These are phyloP conservation scores for Ramularia collo-cygni DNA, from an alignment of 2,329 filamentous ascomycete genomes.

Conservation along the genomic window DNA sequence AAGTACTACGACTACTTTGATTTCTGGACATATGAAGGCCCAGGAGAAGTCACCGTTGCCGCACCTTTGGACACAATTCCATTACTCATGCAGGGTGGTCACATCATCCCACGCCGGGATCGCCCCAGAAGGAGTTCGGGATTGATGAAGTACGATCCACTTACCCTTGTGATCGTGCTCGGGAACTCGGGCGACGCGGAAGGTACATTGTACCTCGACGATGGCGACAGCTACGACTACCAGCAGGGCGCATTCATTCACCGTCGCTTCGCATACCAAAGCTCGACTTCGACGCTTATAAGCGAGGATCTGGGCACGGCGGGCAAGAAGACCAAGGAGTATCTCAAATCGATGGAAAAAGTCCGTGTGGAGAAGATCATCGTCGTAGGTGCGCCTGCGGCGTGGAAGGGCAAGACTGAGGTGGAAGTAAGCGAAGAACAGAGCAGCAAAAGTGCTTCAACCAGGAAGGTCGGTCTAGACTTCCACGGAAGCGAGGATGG, in stretches of 20 bases:
- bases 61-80: slow-evolving; percentile 83
- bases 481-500: slow-evolving; percentile 48
- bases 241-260: slow-evolving; percentile 82
- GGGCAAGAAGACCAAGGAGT: slow-evolving; percentile 59
- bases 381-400: slow-evolving; percentile 67
- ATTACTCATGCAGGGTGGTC: slow-evolving; percentile 84
- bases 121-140: slow-evolving; percentile 75
- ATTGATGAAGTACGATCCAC: slow-evolving; percentile 90
- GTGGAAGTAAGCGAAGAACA: slow-evolving; percentile 58
- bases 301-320: slow-evolving; percentile 56
- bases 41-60: slow-evolving; percentile 64
- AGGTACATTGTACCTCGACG: slow-evolving; percentile 83
- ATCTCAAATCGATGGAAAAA: slow-evolving; percentile 69
- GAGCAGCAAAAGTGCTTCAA: slow-evolving; percentile 35
- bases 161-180: slow-evolving; percentile 77
- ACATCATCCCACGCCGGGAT: slow-evolving; percentile 86
- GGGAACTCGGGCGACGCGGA: slow-evolving; percentile 63
- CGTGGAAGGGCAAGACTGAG: slow-evolving; percentile 61
- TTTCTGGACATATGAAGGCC: slow-evolving; percentile 66
- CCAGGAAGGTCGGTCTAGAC: slow-evolving; percentile 50
- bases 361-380: slow-evolving; percentile 80
- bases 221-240: slow-evolving; percentile 88
- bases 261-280: slow-evolving; percentile 64
- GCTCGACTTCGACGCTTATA: slow-evolving; percentile 50
- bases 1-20: slow-evolving; percentile 95